Evolutionary conservation across 2,329 filamentous ascomycete genomes (phyloP), one percentile per base, ranked within the genome.

Genomic region (Colletotrichum ledebouriae): DNA sequence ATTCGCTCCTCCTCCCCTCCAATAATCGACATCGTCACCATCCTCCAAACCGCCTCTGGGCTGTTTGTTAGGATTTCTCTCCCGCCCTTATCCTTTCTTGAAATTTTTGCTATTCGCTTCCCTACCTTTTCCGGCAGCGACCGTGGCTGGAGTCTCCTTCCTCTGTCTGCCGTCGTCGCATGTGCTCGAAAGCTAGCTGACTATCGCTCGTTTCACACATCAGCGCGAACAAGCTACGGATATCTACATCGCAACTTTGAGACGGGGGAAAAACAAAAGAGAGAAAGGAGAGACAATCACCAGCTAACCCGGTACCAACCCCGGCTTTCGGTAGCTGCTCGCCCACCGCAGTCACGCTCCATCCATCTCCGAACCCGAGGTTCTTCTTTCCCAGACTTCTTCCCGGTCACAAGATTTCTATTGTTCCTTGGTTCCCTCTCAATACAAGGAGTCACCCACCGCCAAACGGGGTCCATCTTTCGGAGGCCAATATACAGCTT

Each of bases 381-480:
- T 61, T 22, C 47, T 53, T 61, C 59, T 42, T 56, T 22, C 29
- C 58, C 61, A 41, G 47, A 52, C 49, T 60, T 44, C n/a, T 65
- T 22, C 55, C 66, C 56, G 25, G 66, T 69, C 66, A 69, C 62
- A 66, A 69, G 66, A 56, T 59, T 60, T 60, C 55, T 33, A 9
- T 29, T 13, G 25, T 65, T 66, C 62, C 62, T 60, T 69, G 66
- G 62, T 69, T 69, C 34, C 62, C 56, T 66, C 58, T 25, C 61
- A 41, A 50, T 62, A 20, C 58, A 67, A 62, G 29, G 58, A 49
- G 33, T 59, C 49, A 49, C 34, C 52, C 22, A 13, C 20, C 20
- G 4, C 29, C 49, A 33, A 46, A 34, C 50, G 15, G 46, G 46
- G 20, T 60, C 58, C 46, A 50, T 11, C n/a, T 6, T 42, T 52